phyloP scores from a whole-genome alignment of 306 rosid genomes.

The Dalbergia cultrata region DNA sequence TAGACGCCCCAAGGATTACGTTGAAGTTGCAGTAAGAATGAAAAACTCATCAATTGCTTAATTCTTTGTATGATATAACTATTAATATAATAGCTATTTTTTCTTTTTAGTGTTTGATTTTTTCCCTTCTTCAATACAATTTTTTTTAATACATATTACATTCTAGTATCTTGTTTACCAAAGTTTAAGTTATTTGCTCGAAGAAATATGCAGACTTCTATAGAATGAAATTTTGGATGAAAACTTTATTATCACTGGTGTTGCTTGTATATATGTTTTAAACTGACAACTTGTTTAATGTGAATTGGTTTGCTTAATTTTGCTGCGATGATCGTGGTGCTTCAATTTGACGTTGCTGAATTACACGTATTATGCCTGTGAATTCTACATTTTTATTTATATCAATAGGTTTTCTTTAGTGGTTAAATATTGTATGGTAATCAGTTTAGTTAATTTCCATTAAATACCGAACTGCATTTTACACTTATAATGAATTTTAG shows the following conservation, averaged over 20 bases:
- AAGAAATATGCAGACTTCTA: slow-evolving; percentile 12
- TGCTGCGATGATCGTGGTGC: slow-evolving; percentile 33
- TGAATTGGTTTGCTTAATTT: slow-evolving; percentile 24
- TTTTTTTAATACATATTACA: slow-evolving; percentile 18
- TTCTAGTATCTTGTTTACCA: slow-evolving; percentile 23
- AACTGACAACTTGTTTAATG: slow-evolving; percentile 10
- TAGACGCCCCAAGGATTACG: slow-evolving; percentile 91
- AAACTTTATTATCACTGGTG: slow-evolving; percentile 34
- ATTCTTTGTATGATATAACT: slow-evolving; percentile 21
- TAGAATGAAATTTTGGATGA: slow-evolving; percentile 12
- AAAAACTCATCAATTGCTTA: slow-evolving; percentile 47
- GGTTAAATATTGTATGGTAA: background rate
- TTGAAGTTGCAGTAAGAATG: slow-evolving; percentile 87
- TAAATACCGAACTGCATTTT: slow-evolving; percentile 18
- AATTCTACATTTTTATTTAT: slow-evolving; percentile 23
- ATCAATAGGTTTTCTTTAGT: slow-evolving; percentile 11
- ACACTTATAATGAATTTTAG: slow-evolving; percentile 7
- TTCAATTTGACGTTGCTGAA: slow-evolving; percentile 22
- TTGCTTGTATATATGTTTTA: slow-evolving; percentile 26
- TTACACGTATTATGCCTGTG: slow-evolving; percentile 19
- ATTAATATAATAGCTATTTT: slow-evolving; percentile 25
- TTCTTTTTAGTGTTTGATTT: slow-evolving; percentile 8
- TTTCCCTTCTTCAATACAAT: slow-evolving; percentile 30
- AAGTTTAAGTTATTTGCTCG: slow-evolving; percentile 23
- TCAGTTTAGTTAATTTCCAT: background rate